Base-by-base conservation (phyloP, 345 rosid species). In the Leavenworthia alabamica region DNA sequence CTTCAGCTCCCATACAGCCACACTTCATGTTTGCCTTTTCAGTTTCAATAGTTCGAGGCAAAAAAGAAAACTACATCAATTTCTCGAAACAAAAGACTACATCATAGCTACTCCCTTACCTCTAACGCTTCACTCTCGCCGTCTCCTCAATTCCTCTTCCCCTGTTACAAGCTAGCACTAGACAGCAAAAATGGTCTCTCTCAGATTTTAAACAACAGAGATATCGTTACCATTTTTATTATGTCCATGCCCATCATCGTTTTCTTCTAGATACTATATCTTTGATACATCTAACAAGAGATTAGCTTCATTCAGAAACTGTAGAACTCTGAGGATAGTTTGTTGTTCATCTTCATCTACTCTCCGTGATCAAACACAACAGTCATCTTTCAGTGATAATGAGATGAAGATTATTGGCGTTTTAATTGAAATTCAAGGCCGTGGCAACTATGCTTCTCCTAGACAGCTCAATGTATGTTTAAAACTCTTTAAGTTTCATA, bases 371-470 rank as follows among this genome's bases (percentile, higher is more conserved):
- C 62, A 78, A 43, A 76, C 68, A 31, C 83, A 28, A 43, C 69
- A 64, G 36, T 52, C 71, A 1, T 59, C 82, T 14, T 83, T 86
- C 73, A 77, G 78, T 1, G 82, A 80, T n/a, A 82, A 78, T 37
- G 97, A 93, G 73, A 75, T 76, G 67, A 73, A 75, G 35, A 82
- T 93, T 17, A 75, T 93, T 45, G 81, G 83, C 24, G 99, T 97
- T 2, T 86, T 93, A 11, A 79, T 86, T 5, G 96, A 97, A 8
- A 86, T 93, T 62, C 99, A 93, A 80, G 99, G 97, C 69, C 80
- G 97, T 27, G 97, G 97, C 52, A 80, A 82, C 64, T 85, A 91
- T 0, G 99, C 94, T 28, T 71, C 96, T 59, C 78, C 91, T 37
- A 78, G 6, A 67, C 96, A 93, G 67, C 96, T 89, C 60, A 77